These are phyloP conservation scores for Agrostemma githago DNA, from an alignment of 148 eudicot species.

Conservation along the genomic window DNA sequence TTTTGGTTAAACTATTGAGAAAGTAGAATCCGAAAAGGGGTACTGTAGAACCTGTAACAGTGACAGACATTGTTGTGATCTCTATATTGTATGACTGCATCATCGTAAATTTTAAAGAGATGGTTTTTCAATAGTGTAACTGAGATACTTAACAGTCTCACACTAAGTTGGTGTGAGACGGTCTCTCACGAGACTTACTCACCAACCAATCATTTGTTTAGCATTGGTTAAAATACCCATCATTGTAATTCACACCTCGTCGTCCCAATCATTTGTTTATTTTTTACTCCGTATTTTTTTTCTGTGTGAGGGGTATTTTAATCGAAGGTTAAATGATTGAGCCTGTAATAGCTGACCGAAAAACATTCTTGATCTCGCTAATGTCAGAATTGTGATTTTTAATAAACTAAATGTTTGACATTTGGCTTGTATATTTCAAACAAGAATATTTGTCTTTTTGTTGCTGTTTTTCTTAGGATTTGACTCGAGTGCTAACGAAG, in stretches of 20 bases:
- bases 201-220: too few species aligned
- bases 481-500: not conserved
- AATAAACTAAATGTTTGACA: not conserved
- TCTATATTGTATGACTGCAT: not conserved
- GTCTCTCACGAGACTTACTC: too few species aligned
- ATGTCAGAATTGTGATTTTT: not conserved
- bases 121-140: too few species aligned
- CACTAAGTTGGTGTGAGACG: too few species aligned
- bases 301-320: not conserved
- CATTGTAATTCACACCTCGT: too few species aligned
- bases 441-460: not conserved
- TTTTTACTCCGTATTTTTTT: too few species aligned
- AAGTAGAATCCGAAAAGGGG: not conserved
- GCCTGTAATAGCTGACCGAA: not conserved
- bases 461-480: not conserved
- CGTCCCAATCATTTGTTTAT: too few species aligned
- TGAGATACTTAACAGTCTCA: too few species aligned
- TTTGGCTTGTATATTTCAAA: not conserved
- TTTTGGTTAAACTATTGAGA: not conserved
- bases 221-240: too few species aligned
- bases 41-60: slow-evolving; percentile 5
- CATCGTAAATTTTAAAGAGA: too few species aligned
- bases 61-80: not conserved
- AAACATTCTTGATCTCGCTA: not conserved
- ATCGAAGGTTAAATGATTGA: too few species aligned